Evolutionary conservation across 208 protist species (phyloP).

Genomic region (Herpetomonas tarakana): DNA sequence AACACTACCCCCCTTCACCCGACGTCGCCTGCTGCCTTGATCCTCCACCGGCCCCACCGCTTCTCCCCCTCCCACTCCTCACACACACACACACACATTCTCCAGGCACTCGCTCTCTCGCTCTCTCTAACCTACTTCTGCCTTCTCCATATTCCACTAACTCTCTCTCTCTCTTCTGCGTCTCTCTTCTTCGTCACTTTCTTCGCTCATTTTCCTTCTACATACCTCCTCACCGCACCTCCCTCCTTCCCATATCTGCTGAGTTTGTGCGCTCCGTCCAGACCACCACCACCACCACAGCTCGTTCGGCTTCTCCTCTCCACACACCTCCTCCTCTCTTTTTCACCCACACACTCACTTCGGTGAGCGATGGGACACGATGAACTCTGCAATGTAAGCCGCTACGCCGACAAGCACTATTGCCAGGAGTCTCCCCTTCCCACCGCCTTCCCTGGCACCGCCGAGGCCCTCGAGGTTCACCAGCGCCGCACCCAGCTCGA

Average conservation of each 20-base stretch:
- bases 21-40: background rate
- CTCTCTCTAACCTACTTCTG: constrained; percentile 13
- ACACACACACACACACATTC: constrained; percentile 1
- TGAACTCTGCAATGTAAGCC: constrained; percentile 34
- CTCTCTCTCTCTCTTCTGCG: too few species aligned
- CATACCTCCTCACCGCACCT: background rate
- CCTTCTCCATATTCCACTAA: background rate
- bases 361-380: constrained; percentile 29
- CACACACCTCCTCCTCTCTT: too few species aligned
- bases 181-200: constrained; percentile 5
- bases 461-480: constrained; percentile 6
- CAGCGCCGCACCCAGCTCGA: background rate
- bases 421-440: constrained; percentile 12
- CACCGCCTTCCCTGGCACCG: constrained; percentile 8
- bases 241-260: background rate
- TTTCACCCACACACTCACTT: too few species aligned
- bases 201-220: background rate
- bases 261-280: too few species aligned
- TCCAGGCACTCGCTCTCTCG: constrained; percentile 3
- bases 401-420: constrained; percentile 28
- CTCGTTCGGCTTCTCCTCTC: too few species aligned
- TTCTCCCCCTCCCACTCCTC: background rate
- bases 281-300: too few species aligned
- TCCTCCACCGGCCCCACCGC: constrained; percentile 1
- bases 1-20: constrained; percentile 1